Evolutionary conservation across 306 rosid genomes (phyloP).

Genomic region (Pachyrhizus erosus): DNA sequence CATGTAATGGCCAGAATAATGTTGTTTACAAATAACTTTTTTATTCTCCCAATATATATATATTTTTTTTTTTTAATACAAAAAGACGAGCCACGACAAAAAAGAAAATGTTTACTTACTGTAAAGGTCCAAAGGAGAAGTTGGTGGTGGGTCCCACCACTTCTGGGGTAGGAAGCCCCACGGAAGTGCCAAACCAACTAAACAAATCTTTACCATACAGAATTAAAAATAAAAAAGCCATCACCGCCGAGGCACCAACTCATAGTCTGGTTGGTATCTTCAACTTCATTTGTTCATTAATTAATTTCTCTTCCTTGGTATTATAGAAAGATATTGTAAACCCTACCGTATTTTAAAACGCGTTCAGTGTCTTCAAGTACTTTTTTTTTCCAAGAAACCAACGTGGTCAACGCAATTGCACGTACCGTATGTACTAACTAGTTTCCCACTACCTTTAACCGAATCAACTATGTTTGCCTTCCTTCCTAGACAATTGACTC

Average conservation of each 20-base stretch:
- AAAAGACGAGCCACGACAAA: conserved; percentile 38
- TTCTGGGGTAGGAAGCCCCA: neutral
- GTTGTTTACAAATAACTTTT: neutral
- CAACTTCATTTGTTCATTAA: neutral
- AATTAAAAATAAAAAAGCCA: too few relatives aligned
- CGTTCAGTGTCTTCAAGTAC: neutral
- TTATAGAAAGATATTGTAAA: too few relatives aligned
- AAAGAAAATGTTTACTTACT: conserved; percentile 43
- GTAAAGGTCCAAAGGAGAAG: neutral
- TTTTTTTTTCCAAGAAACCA: neutral
- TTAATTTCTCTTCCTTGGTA: neutral
- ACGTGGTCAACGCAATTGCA: conserved; percentile 41
- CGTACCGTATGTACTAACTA: neutral
- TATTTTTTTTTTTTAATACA: neutral
- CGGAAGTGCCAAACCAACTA: neutral
- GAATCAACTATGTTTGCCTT: neutral
- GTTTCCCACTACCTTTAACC: conserved; percentile 21
- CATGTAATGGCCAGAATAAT: conserved; percentile 18
- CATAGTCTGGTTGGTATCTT: too few relatives aligned
- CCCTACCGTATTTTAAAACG: neutral
- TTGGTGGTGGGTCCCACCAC: conserved; percentile 54
- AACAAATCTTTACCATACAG: neutral
- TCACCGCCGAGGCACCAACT: conserved; percentile 18
- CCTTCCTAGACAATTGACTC: neutral
- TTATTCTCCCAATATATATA: neutral